Percentiles rank a stretch among this genome's conserved stretches.
phyloP scores from a whole-genome alignment of 805 yeast genomes.

The Metschnikowia kunwiensis region DNA sequence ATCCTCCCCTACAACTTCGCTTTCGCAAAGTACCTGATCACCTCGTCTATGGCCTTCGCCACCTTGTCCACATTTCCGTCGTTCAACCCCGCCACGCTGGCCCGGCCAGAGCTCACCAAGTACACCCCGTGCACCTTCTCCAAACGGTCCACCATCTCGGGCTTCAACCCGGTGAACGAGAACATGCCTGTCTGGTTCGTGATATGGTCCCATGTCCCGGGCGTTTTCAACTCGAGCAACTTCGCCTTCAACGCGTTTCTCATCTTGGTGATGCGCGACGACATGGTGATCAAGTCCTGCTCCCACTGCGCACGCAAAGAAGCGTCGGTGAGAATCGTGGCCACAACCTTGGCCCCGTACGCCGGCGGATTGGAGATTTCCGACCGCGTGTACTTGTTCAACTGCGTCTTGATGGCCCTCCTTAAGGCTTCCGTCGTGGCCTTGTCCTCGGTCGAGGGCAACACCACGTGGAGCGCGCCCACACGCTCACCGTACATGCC shows the following conservation, averaged over 20 bases:
- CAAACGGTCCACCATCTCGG: slow-evolving; percentile 72
- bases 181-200: slow-evolving; percentile 94
- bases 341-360: slow-evolving; percentile 89
- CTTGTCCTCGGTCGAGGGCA: slow-evolving; percentile 30
- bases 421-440: slow-evolving; percentile 10
- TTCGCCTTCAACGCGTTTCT: slow-evolving; percentile 62
- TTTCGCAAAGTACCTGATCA: slow-evolving; percentile 41
- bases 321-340: slow-evolving; percentile 66
- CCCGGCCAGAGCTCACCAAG: slow-evolving; percentile 79
- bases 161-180: slow-evolving; percentile 82
- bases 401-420: slow-evolving; percentile 58
- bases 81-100: slow-evolving; percentile 91
- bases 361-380: slow-evolving; percentile 94
- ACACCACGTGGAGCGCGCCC: slow-evolving; percentile 82
- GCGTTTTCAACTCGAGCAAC: slow-evolving; percentile 62
- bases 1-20: slow-evolving; percentile 14
- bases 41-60: slow-evolving; percentile 79
- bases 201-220: slow-evolving; percentile 92
- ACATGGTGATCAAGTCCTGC: slow-evolving; percentile 80
- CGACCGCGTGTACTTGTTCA: slow-evolving; percentile 71
- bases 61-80: slow-evolving; percentile 72
- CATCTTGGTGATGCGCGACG: slow-evolving; percentile 77
- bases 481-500: slow-evolving; percentile 98
- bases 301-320: slow-evolving; percentile 76
- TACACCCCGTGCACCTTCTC: slow-evolving; percentile 80